phyloP scores from a whole-genome alignment of 768 basidiomycete genomes.

The Dentipellis sp. region DNA sequence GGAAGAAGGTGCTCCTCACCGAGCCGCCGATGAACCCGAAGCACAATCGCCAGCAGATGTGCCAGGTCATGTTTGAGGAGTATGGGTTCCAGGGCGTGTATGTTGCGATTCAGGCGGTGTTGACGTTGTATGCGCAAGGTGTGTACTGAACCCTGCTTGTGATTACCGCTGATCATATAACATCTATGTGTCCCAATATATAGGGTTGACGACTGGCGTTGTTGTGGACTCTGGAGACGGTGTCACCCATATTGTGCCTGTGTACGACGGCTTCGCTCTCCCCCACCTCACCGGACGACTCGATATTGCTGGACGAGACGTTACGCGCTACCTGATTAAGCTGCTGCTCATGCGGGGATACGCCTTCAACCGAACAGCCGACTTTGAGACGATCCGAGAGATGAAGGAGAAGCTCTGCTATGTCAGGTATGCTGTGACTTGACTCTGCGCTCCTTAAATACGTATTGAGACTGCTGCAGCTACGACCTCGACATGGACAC shows the following conservation, averaged over 20 bases:
- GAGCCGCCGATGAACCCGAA: slow-evolving; percentile 99
- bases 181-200: background rate
- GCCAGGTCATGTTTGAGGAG: slow-evolving; percentile 98
- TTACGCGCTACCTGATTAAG: slow-evolving; percentile 98
- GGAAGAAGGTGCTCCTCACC: slow-evolving; percentile 85
- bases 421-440: slow-evolving; percentile 57
- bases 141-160: slow-evolving; percentile 20
- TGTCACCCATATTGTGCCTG: slow-evolving; percentile 98
- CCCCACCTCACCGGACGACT: slow-evolving; percentile 91
- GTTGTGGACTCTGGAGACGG: slow-evolving; percentile 99
- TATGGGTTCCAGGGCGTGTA: slow-evolving; percentile 96
- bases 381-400: slow-evolving; percentile 97
- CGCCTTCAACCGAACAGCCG: slow-evolving; percentile 98
- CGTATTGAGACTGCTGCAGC: slow-evolving; percentile 29
- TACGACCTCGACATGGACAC: slow-evolving; percentile 97
- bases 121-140: slow-evolving; percentile 99
- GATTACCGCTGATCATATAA: slow-evolving; percentile 1
- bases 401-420: slow-evolving; percentile 99
- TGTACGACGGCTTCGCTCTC: slow-evolving; percentile 93
- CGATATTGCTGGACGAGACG: slow-evolving; percentile 97
- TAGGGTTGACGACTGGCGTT: slow-evolving; percentile 95
- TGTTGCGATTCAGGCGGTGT: slow-evolving; percentile 95
- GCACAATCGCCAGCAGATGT: slow-evolving; percentile 87
- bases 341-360: slow-evolving; percentile 99
- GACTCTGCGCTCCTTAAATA: background rate